A percentile compares a stretch with the other conserved stretches of the same genome.
phyloP scores from a whole-genome alignment of 192 early-diverging fungal genomes.

The Paraglomus occultum region DNA sequence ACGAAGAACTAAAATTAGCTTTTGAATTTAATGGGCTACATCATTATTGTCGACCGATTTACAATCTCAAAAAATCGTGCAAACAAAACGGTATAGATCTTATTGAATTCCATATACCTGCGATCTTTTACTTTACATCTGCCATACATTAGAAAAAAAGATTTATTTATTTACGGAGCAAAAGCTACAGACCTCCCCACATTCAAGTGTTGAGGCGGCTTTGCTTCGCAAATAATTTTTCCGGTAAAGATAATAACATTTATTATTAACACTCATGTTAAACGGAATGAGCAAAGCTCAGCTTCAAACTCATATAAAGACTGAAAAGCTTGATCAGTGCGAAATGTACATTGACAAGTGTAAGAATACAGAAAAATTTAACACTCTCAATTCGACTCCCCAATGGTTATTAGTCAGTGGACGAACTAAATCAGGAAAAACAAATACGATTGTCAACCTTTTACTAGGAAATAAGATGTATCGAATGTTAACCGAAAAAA shows the following conservation, averaged over 20 bases:
- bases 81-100: not conserved
- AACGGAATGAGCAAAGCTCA: too few species aligned
- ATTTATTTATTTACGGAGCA: not conserved
- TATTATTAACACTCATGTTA: too few species aligned
- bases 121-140: not conserved
- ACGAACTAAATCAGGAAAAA: conserved; percentile 1
- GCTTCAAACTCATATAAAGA: not conserved
- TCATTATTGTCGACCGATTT: not conserved
- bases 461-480: not conserved
- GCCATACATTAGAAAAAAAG: not conserved
- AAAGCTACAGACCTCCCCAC: not conserved
- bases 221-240: too few species aligned
- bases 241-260: too few species aligned
- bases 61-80: conserved; percentile 10
- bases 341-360: not conserved
- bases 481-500: not conserved
- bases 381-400: not conserved
- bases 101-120: conserved; percentile 2
- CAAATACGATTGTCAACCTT: not conserved
- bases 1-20: not conserved
- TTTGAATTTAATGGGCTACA: conserved; percentile 1
- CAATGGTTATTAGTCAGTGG: conserved; percentile 1
- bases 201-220: too few species aligned
- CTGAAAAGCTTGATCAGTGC: conserved; percentile 2
- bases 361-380: not conserved